These are phyloP conservation scores for Cerrena zonata DNA, from an alignment of 1,284 basidiomycete species.

Conservation along the genomic window DNA sequence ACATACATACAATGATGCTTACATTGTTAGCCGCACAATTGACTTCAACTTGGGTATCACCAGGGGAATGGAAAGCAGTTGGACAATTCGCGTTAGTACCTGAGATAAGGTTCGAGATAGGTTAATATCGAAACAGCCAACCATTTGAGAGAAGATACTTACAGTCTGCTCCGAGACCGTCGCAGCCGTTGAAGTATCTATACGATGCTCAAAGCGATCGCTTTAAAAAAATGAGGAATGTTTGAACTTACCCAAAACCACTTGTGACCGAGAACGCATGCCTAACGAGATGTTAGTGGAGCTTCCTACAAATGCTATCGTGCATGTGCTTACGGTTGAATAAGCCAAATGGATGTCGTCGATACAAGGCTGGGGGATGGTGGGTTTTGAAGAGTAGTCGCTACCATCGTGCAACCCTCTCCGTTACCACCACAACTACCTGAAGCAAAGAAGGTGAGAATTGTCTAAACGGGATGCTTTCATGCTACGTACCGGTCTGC, in stretches of 20 bases:
- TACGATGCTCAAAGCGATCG: neutral
- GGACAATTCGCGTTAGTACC: conserved; percentile 26
- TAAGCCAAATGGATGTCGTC: conserved; percentile 40
- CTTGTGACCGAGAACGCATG: conserved; percentile 34
- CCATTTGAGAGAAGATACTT: conserved; percentile 5
- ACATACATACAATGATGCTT: neutral
- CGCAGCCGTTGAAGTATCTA: conserved; percentile 27
- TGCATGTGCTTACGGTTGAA: conserved; percentile 31
- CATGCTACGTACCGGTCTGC: conserved; percentile 14
- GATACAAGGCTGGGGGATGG: conserved; percentile 33
- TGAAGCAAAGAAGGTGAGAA: neutral
- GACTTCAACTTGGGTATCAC: conserved; percentile 38
- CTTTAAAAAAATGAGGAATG: neutral
- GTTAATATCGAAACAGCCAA: neutral
- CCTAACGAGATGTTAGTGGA: neutral
- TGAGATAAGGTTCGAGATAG: conserved; percentile 8
- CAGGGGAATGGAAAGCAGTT: conserved; percentile 34
- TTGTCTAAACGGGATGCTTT: neutral
- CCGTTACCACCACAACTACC: conserved; percentile 35
- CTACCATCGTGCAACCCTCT: conserved; percentile 37
- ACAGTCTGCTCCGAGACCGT: conserved; percentile 30
- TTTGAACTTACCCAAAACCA: conserved; percentile 29
- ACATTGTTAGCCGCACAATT: conserved; percentile 30
- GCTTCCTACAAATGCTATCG: neutral
- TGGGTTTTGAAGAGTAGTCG: conserved; percentile 40